Percentiles rank a stretch among this genome's conserved stretches.
Evolutionary conservation across 192 early-diverging fungal species (phyloP).

Genomic region (Radiomyces spectabilis): DNA sequence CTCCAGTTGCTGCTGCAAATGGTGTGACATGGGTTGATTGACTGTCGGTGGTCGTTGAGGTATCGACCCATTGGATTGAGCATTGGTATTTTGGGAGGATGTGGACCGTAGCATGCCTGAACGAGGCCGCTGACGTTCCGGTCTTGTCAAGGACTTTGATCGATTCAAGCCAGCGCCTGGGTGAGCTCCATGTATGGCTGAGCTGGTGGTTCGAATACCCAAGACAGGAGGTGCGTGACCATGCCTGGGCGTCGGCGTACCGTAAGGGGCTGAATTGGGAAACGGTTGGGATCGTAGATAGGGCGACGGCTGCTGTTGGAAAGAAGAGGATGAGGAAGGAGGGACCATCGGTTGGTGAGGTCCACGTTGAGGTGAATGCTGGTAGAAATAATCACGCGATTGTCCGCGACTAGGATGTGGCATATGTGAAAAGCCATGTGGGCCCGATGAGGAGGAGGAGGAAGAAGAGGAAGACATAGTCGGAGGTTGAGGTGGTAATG

Average conservation of each 20-base stretch:
- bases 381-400: too few species aligned
- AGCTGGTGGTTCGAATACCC: too few species aligned
- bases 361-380: too few species aligned
- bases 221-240: background rate
- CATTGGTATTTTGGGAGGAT: slow-evolving; percentile 16
- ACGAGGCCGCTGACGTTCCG: slow-evolving; percentile 42
- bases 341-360: too few species aligned
- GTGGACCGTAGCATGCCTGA: slow-evolving; percentile 35
- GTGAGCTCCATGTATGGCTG: too few species aligned
- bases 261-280: background rate
- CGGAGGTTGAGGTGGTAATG: too few species aligned
- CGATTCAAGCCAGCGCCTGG: slow-evolving; percentile 17
- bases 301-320: background rate
- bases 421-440: too few species aligned
- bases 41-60: slow-evolving; percentile 1
- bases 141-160: slow-evolving; percentile 35
- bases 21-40: slow-evolving; percentile 15
- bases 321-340: background rate
- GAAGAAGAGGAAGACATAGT: too few species aligned
- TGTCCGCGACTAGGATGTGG: too few species aligned
- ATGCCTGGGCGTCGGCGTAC: background rate
- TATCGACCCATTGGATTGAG: background rate
- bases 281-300: background rate
- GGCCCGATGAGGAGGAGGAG: too few species aligned
- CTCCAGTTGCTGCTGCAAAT: slow-evolving; percentile 17